These are phyloP conservation scores for Blastocystis sp. DNA, from an alignment of 352 stramenopile species.

Conservation along the genomic window DNA sequence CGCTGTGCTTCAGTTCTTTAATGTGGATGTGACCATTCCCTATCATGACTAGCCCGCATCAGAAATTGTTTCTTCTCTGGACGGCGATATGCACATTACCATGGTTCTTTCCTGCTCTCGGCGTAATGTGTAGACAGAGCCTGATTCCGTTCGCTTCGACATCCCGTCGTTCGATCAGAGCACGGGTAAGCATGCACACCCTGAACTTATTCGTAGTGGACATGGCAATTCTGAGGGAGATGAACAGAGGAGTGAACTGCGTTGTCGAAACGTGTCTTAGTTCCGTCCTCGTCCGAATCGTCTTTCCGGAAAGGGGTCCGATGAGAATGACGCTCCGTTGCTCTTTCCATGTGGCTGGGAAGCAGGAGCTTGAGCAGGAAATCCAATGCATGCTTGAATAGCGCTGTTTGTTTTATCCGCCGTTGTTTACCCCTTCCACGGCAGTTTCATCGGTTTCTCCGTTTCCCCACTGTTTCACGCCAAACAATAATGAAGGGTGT, in stretches of 20 bases:
- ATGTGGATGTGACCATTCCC: background rate
- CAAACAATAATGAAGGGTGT: constrained; percentile 27
- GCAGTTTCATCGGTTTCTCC: background rate
- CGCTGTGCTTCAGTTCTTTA: background rate
- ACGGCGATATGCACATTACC: constrained; percentile 17
- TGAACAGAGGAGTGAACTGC: background rate
- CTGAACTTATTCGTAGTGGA: constrained; percentile 22
- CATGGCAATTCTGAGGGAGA: background rate
- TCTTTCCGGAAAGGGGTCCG: background rate
- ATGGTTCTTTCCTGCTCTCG: background rate
- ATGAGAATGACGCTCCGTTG: background rate
- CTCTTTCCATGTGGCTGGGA: background rate
- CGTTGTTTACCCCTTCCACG: no score
- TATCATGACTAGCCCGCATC: constrained; percentile 21
- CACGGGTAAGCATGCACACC: background rate
- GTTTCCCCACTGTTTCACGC: constrained; percentile 7
- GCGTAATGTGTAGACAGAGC: constrained; percentile 4
- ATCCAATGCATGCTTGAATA: background rate
- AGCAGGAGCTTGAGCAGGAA: background rate
- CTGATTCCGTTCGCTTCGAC: background rate
- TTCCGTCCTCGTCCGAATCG: constrained; percentile 32
- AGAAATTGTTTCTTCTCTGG: constrained; percentile 1
- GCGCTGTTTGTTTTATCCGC: constrained; percentile 7
- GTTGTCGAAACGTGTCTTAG: constrained; percentile 15
- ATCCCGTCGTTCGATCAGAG: constrained; percentile 47